Percentiles rank a stretch among this genome's conserved stretches.
These are phyloP conservation scores for Talaromyces sp. DNA, from an alignment of 2,329 filamentous ascomycete species.

Conservation along the genomic window DNA sequence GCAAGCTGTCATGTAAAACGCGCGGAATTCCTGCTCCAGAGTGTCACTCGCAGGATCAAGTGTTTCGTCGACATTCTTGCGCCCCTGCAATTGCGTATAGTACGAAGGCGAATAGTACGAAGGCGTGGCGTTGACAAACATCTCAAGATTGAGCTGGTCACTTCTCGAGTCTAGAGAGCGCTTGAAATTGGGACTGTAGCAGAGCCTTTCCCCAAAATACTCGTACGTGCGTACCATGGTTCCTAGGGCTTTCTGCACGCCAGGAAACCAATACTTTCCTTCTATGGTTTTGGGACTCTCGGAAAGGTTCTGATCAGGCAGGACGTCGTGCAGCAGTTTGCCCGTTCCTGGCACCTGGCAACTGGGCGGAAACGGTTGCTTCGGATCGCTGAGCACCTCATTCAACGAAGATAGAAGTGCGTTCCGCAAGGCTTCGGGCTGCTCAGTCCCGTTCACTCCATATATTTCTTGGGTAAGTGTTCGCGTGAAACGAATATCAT, in stretches of 20 bases:
- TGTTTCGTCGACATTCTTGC: conserved; percentile 18
- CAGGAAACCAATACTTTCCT: conserved; percentile 36
- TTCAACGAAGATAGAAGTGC: conserved; percentile 12
- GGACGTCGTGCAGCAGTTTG: background rate
- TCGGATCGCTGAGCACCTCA: conserved; percentile 13
- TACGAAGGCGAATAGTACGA: conserved; percentile 7
- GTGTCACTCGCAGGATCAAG: conserved; percentile 13
- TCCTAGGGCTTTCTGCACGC: conserved; percentile 28
- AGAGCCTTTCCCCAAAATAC: conserved; percentile 31
- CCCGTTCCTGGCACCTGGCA: conserved; percentile 30
- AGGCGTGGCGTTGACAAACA: conserved; percentile 22
- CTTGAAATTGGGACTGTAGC: conserved; percentile 31
- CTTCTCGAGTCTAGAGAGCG: conserved; percentile 31
- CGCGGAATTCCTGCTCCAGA: conserved; percentile 27
- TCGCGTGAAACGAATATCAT: conserved; percentile 40
- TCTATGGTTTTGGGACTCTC: conserved; percentile 17
- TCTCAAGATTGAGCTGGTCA: conserved; percentile 32
- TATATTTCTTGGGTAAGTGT: conserved; percentile 31
- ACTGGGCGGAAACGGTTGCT: conserved; percentile 28
- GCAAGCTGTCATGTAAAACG: conserved; percentile 37
- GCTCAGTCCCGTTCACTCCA: conserved; percentile 9
- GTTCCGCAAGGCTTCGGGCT: conserved; percentile 24
- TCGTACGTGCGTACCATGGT: conserved; percentile 31
- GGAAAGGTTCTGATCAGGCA: background rate
- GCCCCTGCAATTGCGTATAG: background rate